Conservation (phyloP, 2,329 filamentous ascomycete genomes). For the Chalaropsis thielavioides region DNA sequence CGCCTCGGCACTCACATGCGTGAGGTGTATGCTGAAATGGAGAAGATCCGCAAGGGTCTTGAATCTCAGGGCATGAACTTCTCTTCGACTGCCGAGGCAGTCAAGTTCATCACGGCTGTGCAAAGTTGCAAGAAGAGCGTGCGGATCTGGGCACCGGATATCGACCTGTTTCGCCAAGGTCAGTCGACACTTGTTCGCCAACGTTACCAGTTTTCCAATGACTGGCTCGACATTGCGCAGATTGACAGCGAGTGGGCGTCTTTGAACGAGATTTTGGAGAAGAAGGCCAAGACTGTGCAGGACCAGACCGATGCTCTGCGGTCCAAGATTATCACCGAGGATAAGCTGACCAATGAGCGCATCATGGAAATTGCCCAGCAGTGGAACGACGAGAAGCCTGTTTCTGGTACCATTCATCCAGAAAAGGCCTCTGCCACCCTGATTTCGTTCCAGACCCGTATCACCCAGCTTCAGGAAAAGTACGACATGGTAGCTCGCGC, state of each 20-base stretch:
- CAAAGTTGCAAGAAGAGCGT: constrained; percentile 92
- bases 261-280: constrained; percentile 76
- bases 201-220: constrained; percentile 80
- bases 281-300: constrained; percentile 89
- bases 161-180: constrained; percentile 89
- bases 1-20: constrained; percentile 82
- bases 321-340: constrained; percentile 88
- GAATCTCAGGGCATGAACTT: constrained; percentile 87
- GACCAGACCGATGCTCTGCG: constrained; percentile 91
- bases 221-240: constrained; percentile 93
- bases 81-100: constrained; percentile 88
- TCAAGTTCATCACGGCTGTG: constrained; percentile 95
- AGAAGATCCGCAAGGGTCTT: constrained; percentile 76
- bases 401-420: constrained; percentile 84
- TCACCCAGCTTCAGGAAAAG: constrained; percentile 74
- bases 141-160: constrained; percentile 85
- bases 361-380: constrained; percentile 70
- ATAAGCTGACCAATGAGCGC: constrained; percentile 78
- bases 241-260: constrained; percentile 93
- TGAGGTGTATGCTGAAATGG: constrained; percentile 82
- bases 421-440: constrained; percentile 76
- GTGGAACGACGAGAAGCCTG: constrained; percentile 95
- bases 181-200: constrained; percentile 84
- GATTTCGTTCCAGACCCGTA: constrained; percentile 65
- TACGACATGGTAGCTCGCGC: constrained; percentile 89